Evolutionary conservation across 345 rosid genomes (phyloP).

Genomic region (Triadica sebifera): DNA sequence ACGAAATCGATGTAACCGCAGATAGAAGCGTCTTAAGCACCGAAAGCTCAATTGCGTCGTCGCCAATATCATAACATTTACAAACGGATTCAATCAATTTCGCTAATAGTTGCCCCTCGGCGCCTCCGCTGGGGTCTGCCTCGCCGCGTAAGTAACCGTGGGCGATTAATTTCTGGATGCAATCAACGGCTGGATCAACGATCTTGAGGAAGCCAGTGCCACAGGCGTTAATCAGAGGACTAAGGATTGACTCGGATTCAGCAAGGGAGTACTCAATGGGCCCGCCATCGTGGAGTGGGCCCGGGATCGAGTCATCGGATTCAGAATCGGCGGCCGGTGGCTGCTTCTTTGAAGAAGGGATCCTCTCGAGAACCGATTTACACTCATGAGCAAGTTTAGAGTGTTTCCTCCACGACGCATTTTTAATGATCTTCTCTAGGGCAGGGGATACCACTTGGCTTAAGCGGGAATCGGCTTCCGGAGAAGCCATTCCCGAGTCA

Average conservation of each 20-base stretch:
- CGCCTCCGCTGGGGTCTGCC: slow-evolving; percentile 77
- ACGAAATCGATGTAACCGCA: slow-evolving; percentile 79
- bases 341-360: slow-evolving; percentile 44
- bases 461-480: slow-evolving; percentile 99
- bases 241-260: slow-evolving; percentile 83
- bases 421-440: slow-evolving; percentile 80
- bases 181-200: slow-evolving; percentile 89
- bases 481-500: slow-evolving; percentile 95
- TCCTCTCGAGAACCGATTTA: slow-evolving; percentile 73
- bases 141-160: slow-evolving; percentile 96
- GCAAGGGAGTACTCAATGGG: slow-evolving; percentile 62
- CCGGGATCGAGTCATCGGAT: slow-evolving; percentile 62
- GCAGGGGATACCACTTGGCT: slow-evolving; percentile 73
- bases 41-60: slow-evolving; percentile 70
- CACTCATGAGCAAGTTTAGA: slow-evolving; percentile 91
- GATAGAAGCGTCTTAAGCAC: slow-evolving; percentile 79
- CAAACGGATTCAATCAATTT: slow-evolving; percentile 76
- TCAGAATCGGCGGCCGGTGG: slow-evolving; percentile 48
- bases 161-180: slow-evolving; percentile 87
- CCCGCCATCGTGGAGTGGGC: slow-evolving; percentile 85
- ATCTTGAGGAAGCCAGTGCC: slow-evolving; percentile 67
- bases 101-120: slow-evolving; percentile 65
- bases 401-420: slow-evolving; percentile 98
- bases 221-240: slow-evolving; percentile 79
- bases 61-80: slow-evolving; percentile 77